Evolutionary conservation across 2,329 filamentous ascomycete genomes (phyloP).

Genomic region (Monilinia fructicola): DNA sequence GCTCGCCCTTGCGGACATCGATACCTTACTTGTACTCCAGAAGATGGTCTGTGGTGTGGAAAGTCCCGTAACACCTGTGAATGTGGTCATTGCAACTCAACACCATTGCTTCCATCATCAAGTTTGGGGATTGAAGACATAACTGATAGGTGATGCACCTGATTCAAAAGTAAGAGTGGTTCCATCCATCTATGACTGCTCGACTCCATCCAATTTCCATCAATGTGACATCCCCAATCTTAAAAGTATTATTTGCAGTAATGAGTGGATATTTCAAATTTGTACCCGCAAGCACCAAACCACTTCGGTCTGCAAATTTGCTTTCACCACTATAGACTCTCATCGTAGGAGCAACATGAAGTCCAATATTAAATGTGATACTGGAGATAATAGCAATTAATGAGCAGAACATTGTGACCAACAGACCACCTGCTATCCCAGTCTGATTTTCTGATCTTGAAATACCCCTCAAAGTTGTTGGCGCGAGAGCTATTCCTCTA

Average conservation of each 20-base stretch:
- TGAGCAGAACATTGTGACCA: slow-evolving; percentile 36
- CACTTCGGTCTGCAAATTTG: slow-evolving; percentile 52
- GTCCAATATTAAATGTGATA: slow-evolving; percentile 50
- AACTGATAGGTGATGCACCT: slow-evolving; percentile 46
- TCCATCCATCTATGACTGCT: slow-evolving; percentile 51
- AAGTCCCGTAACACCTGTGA: slow-evolving; percentile 29
- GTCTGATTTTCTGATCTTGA: slow-evolving; percentile 30
- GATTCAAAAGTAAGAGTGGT: slow-evolving; percentile 53
- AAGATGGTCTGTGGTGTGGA: slow-evolving; percentile 31
- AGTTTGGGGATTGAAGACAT: slow-evolving; percentile 50
- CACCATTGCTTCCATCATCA: slow-evolving; percentile 50
- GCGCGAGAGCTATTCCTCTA: slow-evolving; percentile 30
- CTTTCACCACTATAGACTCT: slow-evolving; percentile 52
- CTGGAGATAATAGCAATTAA: slow-evolving; percentile 49
- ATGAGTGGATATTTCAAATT: slow-evolving; percentile 33
- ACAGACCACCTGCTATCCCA: slow-evolving; percentile 29
- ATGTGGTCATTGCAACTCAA: slow-evolving; percentile 35
- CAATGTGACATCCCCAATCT: slow-evolving; percentile 33
- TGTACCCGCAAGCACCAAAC: slow-evolving; percentile 42
- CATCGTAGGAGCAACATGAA: slow-evolving; percentile 46
- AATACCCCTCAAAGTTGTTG: slow-evolving; percentile 32
- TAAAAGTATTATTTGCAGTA: slow-evolving; percentile 30
- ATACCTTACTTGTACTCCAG: slow-evolving; percentile 26
- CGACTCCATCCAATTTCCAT: slow-evolving; percentile 36
- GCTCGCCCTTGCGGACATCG: background rate